Conservation (phyloP, 306 rosid genomes). For the Abrus pulchellus region DNA sequence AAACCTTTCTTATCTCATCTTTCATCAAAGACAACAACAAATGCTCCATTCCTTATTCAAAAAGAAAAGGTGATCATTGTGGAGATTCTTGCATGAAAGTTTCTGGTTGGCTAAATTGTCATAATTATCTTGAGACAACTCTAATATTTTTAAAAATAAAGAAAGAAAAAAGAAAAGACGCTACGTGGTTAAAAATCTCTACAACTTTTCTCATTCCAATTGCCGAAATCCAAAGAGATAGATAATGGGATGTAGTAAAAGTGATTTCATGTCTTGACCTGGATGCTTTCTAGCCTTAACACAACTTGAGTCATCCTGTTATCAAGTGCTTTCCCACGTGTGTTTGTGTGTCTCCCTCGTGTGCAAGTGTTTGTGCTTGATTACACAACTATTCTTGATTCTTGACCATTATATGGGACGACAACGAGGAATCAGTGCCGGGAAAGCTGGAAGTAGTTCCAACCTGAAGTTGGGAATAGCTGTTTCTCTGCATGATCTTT, state of each 20-base stretch:
- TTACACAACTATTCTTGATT: conserved; percentile 54
- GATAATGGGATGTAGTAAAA: conserved; percentile 50
- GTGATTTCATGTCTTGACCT: conserved; percentile 76
- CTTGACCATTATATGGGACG: conserved; percentile 45
- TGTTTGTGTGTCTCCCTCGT: conserved; percentile 44
- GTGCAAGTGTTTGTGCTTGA: conserved; percentile 58
- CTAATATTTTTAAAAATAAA: background rate
- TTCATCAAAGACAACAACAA: conserved; percentile 53
- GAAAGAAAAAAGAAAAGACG: conserved; percentile 28
- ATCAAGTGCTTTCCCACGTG: conserved; percentile 58
- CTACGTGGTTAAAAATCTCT: conserved; percentile 38
- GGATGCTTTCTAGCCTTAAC: conserved; percentile 47
- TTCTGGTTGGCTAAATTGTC: conserved; percentile 49
- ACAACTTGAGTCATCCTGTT: conserved; percentile 26
- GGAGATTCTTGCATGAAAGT: conserved; percentile 55
- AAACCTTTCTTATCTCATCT: conserved; percentile 57
- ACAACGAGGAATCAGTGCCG: conserved; percentile 81
- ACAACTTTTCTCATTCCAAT: conserved; percentile 54
- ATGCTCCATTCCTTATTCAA: conserved; percentile 56
- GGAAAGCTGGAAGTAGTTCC: conserved; percentile 60
- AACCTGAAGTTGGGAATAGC: conserved; percentile 53
- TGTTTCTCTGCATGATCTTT: conserved; percentile 40
- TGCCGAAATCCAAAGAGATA: conserved; percentile 46
- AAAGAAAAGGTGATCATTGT: conserved; percentile 46
- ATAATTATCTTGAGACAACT: conserved; percentile 52